Evolutionary conservation across 306 rosid species (phyloP).

Genomic region (Quercus robur): DNA sequence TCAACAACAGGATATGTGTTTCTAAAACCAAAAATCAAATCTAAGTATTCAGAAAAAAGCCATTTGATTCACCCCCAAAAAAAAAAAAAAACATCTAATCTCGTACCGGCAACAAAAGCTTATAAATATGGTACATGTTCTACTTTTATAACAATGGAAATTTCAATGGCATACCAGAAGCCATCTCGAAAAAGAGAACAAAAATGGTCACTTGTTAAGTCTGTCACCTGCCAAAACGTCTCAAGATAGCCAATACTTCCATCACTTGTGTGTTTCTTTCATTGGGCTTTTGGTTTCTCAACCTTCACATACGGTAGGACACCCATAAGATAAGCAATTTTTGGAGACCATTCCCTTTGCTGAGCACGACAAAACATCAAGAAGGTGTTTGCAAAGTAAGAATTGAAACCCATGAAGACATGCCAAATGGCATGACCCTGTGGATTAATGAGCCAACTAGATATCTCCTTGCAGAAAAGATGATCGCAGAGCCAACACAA

Average conservation of each 20-base stretch:
- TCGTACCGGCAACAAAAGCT: neutral
- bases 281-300: conserved; percentile 64
- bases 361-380: conserved; percentile 92
- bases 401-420: conserved; percentile 67
- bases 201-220: conserved; percentile 12
- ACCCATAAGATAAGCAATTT: conserved; percentile 54
- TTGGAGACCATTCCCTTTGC: conserved; percentile 72
- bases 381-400: conserved; percentile 79
- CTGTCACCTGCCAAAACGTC: conserved; percentile 26
- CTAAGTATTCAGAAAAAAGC: neutral
- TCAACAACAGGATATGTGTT: neutral
- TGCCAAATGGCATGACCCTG: conserved; percentile 95
- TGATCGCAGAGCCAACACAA: conserved; percentile 64
- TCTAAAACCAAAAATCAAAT: neutral
- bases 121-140: conserved; percentile 44
- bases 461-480: conserved; percentile 61
- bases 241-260: conserved; percentile 22
- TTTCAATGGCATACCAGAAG: neutral
- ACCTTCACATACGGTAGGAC: conserved; percentile 74
- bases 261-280: conserved; percentile 30
- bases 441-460: conserved; percentile 58
- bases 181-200: conserved; percentile 28
- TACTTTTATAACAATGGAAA: conserved; percentile 28
- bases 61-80: neutral
- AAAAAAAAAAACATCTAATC: neutral